A percentile compares a stretch with the other conserved stretches of the same genome.
phyloP scores from a whole-genome alignment of 345 rosid genomes.

The Gossypium thurberi region DNA sequence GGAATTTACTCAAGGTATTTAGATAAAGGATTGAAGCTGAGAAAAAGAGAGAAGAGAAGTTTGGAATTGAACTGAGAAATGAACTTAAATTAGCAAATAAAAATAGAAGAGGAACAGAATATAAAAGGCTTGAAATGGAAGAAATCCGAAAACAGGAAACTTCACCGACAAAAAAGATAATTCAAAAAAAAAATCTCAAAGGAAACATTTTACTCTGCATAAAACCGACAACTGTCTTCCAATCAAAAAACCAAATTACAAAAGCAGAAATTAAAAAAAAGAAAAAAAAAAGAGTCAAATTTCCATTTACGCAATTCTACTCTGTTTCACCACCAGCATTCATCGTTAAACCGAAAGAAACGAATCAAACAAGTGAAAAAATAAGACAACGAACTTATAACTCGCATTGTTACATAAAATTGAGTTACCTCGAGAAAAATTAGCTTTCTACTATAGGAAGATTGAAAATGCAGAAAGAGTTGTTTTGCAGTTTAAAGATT shows the following conservation, averaged over 20 bases:
- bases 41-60: neutral
- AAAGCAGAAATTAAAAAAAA: slow-evolving; percentile 4
- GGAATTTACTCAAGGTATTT: neutral
- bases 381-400: neutral
- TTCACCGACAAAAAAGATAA: slow-evolving; percentile 27
- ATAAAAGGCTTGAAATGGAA: slow-evolving; percentile 15
- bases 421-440: slow-evolving; percentile 41
- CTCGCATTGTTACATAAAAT: neutral
- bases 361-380: neutral
- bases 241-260: neutral
- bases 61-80: neutral
- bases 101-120: slow-evolving; percentile 5
- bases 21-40: neutral
- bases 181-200: slow-evolving; percentile 5
- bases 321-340: neutral
- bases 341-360: neutral
- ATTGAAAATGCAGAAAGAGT: neutral
- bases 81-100: neutral
- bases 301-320: neutral
- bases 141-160: slow-evolving; percentile 18
- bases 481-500: neutral
- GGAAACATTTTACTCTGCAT: neutral
- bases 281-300: neutral
- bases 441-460: slow-evolving; percentile 11
- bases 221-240: slow-evolving; percentile 1